These are phyloP conservation scores for Sporothrix luriei DNA, from an alignment of 2,329 filamentous ascomycete genomes.

Conservation along the genomic window DNA sequence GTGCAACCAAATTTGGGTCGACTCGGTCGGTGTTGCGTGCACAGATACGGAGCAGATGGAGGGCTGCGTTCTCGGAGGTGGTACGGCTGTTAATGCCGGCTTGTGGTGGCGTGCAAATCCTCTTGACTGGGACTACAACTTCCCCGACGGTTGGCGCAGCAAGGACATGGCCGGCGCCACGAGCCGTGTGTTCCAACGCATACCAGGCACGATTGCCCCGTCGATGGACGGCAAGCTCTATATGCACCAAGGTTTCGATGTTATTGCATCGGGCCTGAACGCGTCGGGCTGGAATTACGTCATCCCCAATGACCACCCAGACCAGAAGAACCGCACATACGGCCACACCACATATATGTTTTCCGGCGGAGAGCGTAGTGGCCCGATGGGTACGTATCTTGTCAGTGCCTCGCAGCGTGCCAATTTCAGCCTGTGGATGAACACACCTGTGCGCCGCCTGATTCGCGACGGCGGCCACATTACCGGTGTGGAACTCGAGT, in stretches of 20 bases:
- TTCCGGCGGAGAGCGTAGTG: constrained; percentile 62
- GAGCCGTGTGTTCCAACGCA: constrained; percentile 66
- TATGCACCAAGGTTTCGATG: constrained; percentile 66
- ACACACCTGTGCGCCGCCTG: constrained; percentile 63
- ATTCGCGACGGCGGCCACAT: constrained; percentile 60
- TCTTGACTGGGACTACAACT: constrained; percentile 71
- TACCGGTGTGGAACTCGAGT: constrained; percentile 63
- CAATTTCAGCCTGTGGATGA: constrained; percentile 63
- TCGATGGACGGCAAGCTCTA: constrained; percentile 69
- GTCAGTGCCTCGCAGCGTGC: constrained; percentile 56
- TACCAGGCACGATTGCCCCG: constrained; percentile 68
- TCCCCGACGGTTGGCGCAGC: constrained; percentile 71
- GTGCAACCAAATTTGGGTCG: constrained; percentile 69
- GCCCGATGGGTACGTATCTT: constrained; percentile 68
- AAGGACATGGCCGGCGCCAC: constrained; percentile 62
- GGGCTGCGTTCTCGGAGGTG: constrained; percentile 70
- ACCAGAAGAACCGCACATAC: constrained; percentile 64
- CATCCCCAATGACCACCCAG: constrained; percentile 58
- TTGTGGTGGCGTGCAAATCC: constrained; percentile 69
- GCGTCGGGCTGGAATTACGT: constrained; percentile 47
- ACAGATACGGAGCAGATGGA: constrained; percentile 66
- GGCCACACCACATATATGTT: constrained; percentile 66
- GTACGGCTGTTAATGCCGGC: constrained; percentile 67
- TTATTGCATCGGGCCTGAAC: constrained; percentile 61
- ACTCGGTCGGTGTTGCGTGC: constrained; percentile 66